Evolutionary conservation across 1,284 basidiomycete genomes (phyloP), one percentile per base, ranked within the genome.

Genomic region (Rhizopogon hawkerae): DNA sequence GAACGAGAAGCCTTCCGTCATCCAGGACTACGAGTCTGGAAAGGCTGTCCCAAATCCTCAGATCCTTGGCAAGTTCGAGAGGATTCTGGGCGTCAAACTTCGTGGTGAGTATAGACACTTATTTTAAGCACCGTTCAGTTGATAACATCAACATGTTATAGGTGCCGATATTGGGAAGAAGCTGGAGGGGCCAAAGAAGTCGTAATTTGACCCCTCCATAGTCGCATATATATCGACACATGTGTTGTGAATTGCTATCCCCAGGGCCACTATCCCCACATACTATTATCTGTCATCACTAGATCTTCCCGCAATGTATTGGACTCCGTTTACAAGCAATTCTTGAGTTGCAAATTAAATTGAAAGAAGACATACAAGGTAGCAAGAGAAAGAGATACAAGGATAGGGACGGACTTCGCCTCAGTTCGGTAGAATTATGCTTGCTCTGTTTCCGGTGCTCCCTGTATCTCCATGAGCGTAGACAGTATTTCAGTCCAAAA

Each of bases 31-130:
- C 68, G 92, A 96, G 71, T 77, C 81, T 16, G 85, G 90, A 50
- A 88, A 85, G 66, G 95, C 94, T 21, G 82, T 91, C 33, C 95
- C 95, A 35, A 94, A 89, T 67, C 76, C 90, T 39, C 88, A 92
- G 64, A 84, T 98, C 58, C 78, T 98, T 26, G 78, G 78, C 55
- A 98, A 98, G 78, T 82, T 98, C 59, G 95, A 98, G 74, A 80
- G 93, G 47, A 74, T 76, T 38, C 77, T 98, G 57, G 88, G 85
- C 48, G 87, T 98, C 61, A 98, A 98, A 71, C 80, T 98, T 52
- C 81, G 95, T 61, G 94, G 93, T 81, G 65, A 45, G 77, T 72
- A 6, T 23, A 31, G 7, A 33, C 29, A 18, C 16, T 26, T 29
- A 29, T 8, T 34, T 48, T 38, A 31, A 38, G 9, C 33, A 48